A percentile compares a stretch with the other conserved stretches of the same genome.
Evolutionary conservation across 202 grass and related monocot genomes (phyloP).

Genomic region (Eragrostis tef): DNA sequence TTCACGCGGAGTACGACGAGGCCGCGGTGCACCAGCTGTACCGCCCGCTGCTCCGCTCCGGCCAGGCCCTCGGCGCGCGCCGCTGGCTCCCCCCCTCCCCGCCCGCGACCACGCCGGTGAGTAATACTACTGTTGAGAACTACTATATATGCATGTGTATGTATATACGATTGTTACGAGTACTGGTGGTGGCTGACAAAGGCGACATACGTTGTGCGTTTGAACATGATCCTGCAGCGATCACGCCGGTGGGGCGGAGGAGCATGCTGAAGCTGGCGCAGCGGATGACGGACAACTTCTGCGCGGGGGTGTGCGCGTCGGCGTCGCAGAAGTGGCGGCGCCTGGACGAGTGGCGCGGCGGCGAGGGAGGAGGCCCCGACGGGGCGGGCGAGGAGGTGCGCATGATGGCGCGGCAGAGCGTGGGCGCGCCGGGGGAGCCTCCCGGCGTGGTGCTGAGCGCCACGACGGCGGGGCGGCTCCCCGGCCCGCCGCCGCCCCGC

Average conservation of each 20-base stretch:
- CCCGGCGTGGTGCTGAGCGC: conserved; percentile 79
- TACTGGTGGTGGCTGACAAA: not conserved
- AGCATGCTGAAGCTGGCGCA: conserved; percentile 96
- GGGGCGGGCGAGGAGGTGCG: conserved; percentile 58
- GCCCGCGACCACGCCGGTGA: conserved; percentile 59
- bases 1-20: conserved; percentile 93
- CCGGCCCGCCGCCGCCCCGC: conserved; percentile 48
- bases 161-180: too few relatives aligned
- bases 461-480: conserved; percentile 73
- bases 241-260: conserved; percentile 62
- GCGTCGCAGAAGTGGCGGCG: conserved; percentile 76
- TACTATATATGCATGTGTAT: too few relatives aligned
- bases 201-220: not conserved
- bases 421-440: conserved; percentile 66
- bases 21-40: conserved; percentile 71
- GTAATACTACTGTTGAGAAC: not conserved
- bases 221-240: conserved; percentile 43
- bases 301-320: conserved; percentile 67
- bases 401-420: conserved; percentile 80
- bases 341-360: conserved; percentile 62
- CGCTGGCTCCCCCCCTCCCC: conserved; percentile 77
- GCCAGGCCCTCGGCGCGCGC: conserved; percentile 75
- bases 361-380: not conserved
- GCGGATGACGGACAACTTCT: conserved; percentile 88
- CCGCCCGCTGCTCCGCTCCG: conserved; percentile 73